A percentile compares a stretch with the other conserved stretches of the same genome.
phyloP scores from a whole-genome alignment of 495 filamentous ascomycete species.

The Neurospora sublineolata region DNA sequence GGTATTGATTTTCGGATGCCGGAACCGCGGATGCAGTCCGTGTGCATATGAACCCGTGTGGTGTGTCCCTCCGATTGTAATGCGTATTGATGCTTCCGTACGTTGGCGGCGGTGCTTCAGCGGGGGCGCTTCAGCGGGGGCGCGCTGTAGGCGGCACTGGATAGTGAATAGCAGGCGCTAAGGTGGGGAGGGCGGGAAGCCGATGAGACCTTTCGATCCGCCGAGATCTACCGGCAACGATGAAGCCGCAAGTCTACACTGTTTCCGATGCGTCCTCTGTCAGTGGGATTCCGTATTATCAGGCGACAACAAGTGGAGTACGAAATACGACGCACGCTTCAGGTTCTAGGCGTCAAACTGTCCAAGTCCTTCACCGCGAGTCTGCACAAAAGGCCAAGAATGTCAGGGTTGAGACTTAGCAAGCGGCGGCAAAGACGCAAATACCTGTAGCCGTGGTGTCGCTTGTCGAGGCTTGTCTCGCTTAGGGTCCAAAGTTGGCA shows the following conservation, averaged over 20 bases:
- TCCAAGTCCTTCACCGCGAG: not conserved
- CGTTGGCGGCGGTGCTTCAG: not conserved
- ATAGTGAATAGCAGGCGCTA: not conserved
- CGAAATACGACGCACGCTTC: not conserved
- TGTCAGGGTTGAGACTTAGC: not conserved
- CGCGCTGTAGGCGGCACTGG: not conserved
- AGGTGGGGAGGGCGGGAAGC: not conserved
- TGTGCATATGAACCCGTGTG: not conserved
- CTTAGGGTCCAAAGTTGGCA: not conserved
- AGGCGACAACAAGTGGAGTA: not conserved
- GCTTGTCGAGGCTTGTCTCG: not conserved
- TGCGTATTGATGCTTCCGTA: not conserved
- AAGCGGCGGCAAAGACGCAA: not conserved
- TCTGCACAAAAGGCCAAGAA: not conserved
- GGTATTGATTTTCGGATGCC: not conserved
- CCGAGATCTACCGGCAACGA: not conserved
- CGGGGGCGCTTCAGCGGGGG: not conserved
- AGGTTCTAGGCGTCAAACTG: not conserved
- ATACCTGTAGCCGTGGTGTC: not conserved
- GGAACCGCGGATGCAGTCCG: not conserved
- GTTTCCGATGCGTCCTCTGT: not conserved
- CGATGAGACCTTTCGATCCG: not conserved
- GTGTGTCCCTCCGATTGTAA: not conserved
- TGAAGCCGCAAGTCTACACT: not conserved
- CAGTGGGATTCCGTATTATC: not conserved